Percentiles rank a stretch among this genome's conserved stretches.
phyloP scores from a whole-genome alignment of 1,284 basidiomycete species.

The Pyrrhoderma lamaoense region DNA sequence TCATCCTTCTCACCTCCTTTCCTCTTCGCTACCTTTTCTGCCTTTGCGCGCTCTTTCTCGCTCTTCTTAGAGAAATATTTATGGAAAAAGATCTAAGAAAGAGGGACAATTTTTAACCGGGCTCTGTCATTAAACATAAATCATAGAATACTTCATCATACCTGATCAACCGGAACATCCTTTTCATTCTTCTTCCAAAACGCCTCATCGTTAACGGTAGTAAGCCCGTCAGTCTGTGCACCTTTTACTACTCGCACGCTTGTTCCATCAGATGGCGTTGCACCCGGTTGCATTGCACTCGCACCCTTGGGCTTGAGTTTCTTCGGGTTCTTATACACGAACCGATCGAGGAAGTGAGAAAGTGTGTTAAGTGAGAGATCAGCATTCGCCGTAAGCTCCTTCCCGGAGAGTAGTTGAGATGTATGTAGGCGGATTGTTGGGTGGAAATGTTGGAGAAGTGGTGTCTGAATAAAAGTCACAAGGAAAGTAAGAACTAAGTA shows the following conservation, averaged over 20 bases:
- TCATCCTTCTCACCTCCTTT: slow-evolving; percentile 33
- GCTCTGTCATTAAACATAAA: slow-evolving; percentile 1
- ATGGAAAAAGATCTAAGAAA: slow-evolving; percentile 56
- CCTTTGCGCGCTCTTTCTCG: slow-evolving; percentile 42
- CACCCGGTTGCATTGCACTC: slow-evolving; percentile 94
- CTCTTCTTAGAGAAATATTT: slow-evolving; percentile 60
- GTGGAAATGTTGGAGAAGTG: slow-evolving; percentile 84
- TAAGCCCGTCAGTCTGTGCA: slow-evolving; percentile 38
- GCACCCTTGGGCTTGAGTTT: slow-evolving; percentile 69
- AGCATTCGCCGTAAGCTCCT: slow-evolving; percentile 71
- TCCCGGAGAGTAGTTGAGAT: slow-evolving; percentile 66
- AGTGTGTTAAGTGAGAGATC: slow-evolving; percentile 93
- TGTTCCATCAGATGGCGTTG: slow-evolving; percentile 50
- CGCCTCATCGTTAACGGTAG: slow-evolving; percentile 67
- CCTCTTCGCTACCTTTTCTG: slow-evolving; percentile 37
- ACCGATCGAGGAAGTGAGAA: slow-evolving; percentile 83
- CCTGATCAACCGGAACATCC: slow-evolving; percentile 86
- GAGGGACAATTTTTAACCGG: slow-evolving; percentile 8
- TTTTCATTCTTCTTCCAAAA: slow-evolving; percentile 73
- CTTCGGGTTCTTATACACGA: slow-evolving; percentile 96
- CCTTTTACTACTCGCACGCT: slow-evolving; percentile 63
- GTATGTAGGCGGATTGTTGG: slow-evolving; percentile 88
- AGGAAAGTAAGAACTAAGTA: neutral
- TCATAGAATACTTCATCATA: slow-evolving; percentile 29
- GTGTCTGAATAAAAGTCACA: slow-evolving; percentile 40